phyloP scores from a whole-genome alignment of 345 rosid species.

The Rhodomyrtus tomentosa region DNA sequence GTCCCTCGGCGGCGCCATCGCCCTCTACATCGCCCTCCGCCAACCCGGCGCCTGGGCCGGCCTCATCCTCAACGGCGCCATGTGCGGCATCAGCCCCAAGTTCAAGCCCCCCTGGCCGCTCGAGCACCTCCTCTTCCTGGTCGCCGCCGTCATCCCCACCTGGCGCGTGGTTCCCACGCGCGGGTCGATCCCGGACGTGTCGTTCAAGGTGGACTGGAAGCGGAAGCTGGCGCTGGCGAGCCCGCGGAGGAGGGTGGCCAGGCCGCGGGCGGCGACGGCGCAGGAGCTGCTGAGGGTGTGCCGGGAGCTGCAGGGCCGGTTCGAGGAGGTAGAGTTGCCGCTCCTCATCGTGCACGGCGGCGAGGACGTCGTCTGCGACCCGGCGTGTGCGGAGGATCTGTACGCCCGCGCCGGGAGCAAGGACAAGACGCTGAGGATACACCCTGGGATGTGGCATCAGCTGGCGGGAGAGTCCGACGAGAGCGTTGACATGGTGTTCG shows the following conservation, averaged over 20 bases:
- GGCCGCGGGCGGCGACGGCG: slow-evolving; percentile 89
- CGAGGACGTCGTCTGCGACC: slow-evolving; percentile 76
- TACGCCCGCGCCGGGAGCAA: slow-evolving; percentile 45
- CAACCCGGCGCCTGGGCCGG: slow-evolving; percentile 71
- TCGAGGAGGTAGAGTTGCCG: slow-evolving; percentile 77
- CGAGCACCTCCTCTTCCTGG: slow-evolving; percentile 56
- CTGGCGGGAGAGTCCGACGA: slow-evolving; percentile 74
- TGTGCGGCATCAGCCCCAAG: slow-evolving; percentile 87
- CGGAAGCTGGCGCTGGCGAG: slow-evolving; percentile 53
- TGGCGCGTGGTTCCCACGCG: slow-evolving; percentile 92
- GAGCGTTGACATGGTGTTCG: slow-evolving; percentile 49
- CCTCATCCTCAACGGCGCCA: slow-evolving; percentile 73
- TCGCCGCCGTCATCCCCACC: slow-evolving; percentile 65
- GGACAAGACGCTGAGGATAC: slow-evolving; percentile 64
- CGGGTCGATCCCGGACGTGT: slow-evolving; percentile 47
- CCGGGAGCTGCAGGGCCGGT: slow-evolving; percentile 57
- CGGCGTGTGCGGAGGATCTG: slow-evolving; percentile 60
- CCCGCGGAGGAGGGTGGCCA: slow-evolving; percentile 42
- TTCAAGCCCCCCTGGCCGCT: slow-evolving; percentile 95
- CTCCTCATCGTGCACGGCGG: slow-evolving; percentile 70
- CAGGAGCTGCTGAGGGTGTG: slow-evolving; percentile 66
- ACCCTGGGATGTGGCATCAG: slow-evolving; percentile 91
- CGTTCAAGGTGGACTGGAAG: slow-evolving; percentile 84
- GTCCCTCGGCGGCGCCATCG: slow-evolving; percentile 89
- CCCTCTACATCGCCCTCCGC: slow-evolving; percentile 64